phyloP scores from a whole-genome alignment of 805 yeast genomes.

The Dipodascus albidus region DNA sequence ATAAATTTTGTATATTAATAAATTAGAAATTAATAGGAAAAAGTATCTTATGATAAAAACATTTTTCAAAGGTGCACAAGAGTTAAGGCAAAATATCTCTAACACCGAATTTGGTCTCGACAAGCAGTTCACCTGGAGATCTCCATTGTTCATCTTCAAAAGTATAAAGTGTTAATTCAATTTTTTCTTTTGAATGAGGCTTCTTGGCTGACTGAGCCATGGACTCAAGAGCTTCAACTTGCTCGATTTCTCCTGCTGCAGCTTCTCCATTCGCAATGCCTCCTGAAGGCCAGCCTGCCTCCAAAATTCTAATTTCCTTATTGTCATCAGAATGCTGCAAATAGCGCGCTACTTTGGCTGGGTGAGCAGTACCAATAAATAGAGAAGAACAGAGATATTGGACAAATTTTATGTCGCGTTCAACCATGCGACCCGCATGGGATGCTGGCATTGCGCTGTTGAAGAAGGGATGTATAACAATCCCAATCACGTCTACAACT shows the following conservation, averaged over 20 bases:
- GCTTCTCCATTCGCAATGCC: slow-evolving; percentile 64
- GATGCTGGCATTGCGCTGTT: slow-evolving; percentile 45
- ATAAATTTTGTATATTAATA: no score
- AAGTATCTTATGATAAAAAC: no score
- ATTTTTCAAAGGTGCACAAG: no score
- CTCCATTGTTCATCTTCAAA: slow-evolving; percentile 16
- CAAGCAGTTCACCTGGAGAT: slow-evolving; percentile 13
- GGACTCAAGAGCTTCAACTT: slow-evolving; percentile 51
- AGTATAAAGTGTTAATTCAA: slow-evolving; percentile 13
- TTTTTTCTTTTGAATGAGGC: slow-evolving; percentile 1
- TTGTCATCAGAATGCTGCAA: slow-evolving; percentile 26
- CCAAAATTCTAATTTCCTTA: slow-evolving; percentile 48
- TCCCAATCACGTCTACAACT: slow-evolving; percentile 66
- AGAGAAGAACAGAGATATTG: slow-evolving; percentile 38
- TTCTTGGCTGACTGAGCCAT: slow-evolving; percentile 30
- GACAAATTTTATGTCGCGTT: slow-evolving; percentile 45
- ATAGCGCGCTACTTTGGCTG: not conserved
- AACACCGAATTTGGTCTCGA: slow-evolving; percentile 15
- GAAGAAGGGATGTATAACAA: slow-evolving; percentile 67
- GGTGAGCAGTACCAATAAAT: slow-evolving; percentile 13
- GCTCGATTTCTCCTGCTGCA: slow-evolving; percentile 59
- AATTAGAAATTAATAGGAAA: no score
- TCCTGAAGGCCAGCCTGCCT: slow-evolving; percentile 82
- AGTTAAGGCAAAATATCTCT: not conserved
- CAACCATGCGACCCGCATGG: slow-evolving; percentile 52